phyloP scores from a whole-genome alignment of 176 grass and related monocot genomes.

The Saccharum officinarum region DNA sequence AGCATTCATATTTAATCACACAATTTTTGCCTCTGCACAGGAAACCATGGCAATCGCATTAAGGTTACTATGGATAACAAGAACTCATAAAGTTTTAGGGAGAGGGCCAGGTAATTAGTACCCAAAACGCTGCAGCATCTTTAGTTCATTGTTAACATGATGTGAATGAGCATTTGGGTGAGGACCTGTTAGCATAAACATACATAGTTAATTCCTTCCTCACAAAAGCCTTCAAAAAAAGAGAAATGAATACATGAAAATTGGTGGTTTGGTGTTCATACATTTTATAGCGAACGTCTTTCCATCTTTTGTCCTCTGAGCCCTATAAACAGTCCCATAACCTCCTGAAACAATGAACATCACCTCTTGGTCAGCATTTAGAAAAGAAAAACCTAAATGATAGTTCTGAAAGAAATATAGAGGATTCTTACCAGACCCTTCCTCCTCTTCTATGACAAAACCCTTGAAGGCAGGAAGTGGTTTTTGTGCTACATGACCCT shows the following conservation, averaged over 20 bases:
- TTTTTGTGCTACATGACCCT: conserved; percentile 55
- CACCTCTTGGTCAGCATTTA: conserved; percentile 17
- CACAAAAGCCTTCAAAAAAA: conserved; percentile 14
- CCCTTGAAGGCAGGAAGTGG: conserved; percentile 61
- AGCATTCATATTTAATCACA: conserved; percentile 77
- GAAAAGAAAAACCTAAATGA: background rate
- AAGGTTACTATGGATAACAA: conserved; percentile 7
- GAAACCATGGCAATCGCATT: conserved; percentile 27
- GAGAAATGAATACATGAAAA: conserved; percentile 19
- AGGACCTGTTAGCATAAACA: conserved; percentile 62
- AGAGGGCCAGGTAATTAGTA: conserved; percentile 32
- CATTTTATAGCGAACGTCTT: conserved; percentile 91
- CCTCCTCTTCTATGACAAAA: conserved; percentile 87
- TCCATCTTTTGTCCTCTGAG: conserved; percentile 64
- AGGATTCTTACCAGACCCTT: conserved; percentile 82
- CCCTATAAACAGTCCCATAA: conserved; percentile 89
- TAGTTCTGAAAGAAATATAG: conserved; percentile 4
- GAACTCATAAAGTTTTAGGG: background rate
- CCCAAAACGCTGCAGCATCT: conserved; percentile 95
- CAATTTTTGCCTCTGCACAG: conserved; percentile 59
- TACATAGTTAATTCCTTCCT: conserved; percentile 34
- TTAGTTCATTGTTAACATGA: conserved; percentile 86
- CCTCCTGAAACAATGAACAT: conserved; percentile 62
- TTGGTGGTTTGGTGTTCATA: conserved; percentile 35
- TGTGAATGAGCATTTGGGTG: conserved; percentile 84